Percentiles rank a stretch among this genome's conserved stretches.
phyloP scores from a whole-genome alignment of 768 basidiomycete genomes.

The Serpula lacrymans region DNA sequence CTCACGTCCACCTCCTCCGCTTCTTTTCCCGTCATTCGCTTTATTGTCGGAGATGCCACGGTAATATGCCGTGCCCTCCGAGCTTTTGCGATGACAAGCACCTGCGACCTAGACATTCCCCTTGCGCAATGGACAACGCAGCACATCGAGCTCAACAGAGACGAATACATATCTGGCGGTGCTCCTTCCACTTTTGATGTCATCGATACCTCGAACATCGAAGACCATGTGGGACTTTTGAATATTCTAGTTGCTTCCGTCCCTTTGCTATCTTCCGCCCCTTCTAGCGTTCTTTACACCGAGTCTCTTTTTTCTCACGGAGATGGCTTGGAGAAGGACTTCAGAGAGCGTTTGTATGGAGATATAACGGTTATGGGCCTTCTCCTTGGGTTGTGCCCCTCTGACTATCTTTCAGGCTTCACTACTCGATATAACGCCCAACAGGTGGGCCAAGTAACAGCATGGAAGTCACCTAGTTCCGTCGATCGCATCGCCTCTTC shows the following conservation, averaged over 20 bases:
- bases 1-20: constrained; percentile 1
- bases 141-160: constrained; percentile 18
- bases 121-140: constrained; percentile 21
- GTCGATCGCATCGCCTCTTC: not conserved
- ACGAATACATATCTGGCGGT: constrained; percentile 14
- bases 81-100: constrained; percentile 6
- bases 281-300: constrained; percentile 25
- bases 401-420: constrained; percentile 22
- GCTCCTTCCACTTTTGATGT: constrained; percentile 30
- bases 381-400: constrained; percentile 23
- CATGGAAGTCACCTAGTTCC: constrained; percentile 19
- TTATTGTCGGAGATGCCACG: constrained; percentile 27
- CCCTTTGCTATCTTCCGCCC: constrained; percentile 22
- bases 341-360: constrained; percentile 23
- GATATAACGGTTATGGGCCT: constrained; percentile 24
- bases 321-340: constrained; percentile 7
- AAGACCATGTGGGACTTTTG: constrained; percentile 27
- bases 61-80: constrained; percentile 24
- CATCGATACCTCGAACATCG: constrained; percentile 30
- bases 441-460: constrained; percentile 7
- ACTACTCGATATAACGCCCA: constrained; percentile 25
- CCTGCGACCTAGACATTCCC: constrained; percentile 13
- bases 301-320: constrained; percentile 19
- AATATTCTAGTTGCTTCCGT: constrained; percentile 20
- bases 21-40: constrained; percentile 18